Evolutionary conservation across 352 stramenopile species (phyloP), one percentile per base, ranked within the genome.

Genomic region (Chrysophaeum taylorii): DNA sequence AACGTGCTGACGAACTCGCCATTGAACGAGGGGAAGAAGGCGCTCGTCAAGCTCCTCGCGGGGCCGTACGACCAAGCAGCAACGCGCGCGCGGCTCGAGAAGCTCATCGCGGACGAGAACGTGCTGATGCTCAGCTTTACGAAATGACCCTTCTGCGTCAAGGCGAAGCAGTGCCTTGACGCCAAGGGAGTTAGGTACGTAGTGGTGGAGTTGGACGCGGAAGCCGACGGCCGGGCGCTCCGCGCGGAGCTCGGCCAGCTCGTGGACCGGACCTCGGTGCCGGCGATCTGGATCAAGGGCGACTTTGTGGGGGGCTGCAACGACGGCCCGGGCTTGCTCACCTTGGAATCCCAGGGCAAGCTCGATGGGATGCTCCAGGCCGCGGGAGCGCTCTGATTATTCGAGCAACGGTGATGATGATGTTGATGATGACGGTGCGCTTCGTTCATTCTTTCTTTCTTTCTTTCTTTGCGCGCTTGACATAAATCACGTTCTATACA

Each of bases 71-170:
- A 87, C 70, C 62, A 71, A 31, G 71, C 38, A 0, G 76, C 77
- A 0, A 73, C 79, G 41, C 71, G 71, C 21, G 63, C 29, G 18
- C 80, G 77, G 64, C 71, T 85, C 9, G 66, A 85, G 7, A 66
- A 57, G 37, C 42, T 82, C 12, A 82, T 87, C 41, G 33, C 69
- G 4, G 62, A 73, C 0, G 81, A 82, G 68, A 37, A 64, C 5
- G 82, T 87, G 0, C 57, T 85, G 0, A 84, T 87, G 78, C 74
- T 85, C 15, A 76, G 50, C 53, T 87, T 87, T 50, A 80, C 74
- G 2, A 84, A 76, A 27, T 87, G 81, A 72, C 81, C 81, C 31
- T 86, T 78, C 74, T 84, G 78, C 52, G 76, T 83, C 70, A 83
- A 84, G 72, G 76, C 82, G 29, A 87, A 87, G 73, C 43, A 43